These are phyloP conservation scores for Isatis tinctoria DNA, from an alignment of 345 rosid species.

Conservation along the genomic window DNA sequence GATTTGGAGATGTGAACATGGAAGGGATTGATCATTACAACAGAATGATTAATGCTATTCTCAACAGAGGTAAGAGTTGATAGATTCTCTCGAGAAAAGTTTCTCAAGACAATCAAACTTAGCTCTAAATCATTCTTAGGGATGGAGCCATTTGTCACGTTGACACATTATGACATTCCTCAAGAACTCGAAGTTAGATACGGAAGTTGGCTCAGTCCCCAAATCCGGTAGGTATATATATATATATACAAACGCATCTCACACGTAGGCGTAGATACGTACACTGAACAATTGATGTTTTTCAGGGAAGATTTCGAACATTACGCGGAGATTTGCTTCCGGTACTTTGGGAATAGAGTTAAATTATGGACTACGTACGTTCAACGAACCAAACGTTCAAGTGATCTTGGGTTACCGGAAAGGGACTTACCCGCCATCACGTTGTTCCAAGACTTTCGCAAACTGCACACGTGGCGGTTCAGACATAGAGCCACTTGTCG, in stretches of 20 bases:
- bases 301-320: slow-evolving; percentile 59
- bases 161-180: slow-evolving; percentile 71
- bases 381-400: slow-evolving; percentile 64
- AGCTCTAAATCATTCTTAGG: slow-evolving; percentile 38
- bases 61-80: slow-evolving; percentile 37
- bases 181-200: slow-evolving; percentile 73
- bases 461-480: slow-evolving; percentile 54
- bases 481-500: slow-evolving; percentile 46
- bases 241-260: not conserved
- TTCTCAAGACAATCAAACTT: not conserved
- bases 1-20: slow-evolving; percentile 58
- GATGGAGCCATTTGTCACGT: slow-evolving; percentile 66
- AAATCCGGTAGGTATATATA: slow-evolving; percentile 39
- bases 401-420: slow-evolving; percentile 42
- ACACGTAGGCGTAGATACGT: not conserved
- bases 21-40: slow-evolving; percentile 59
- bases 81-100: not conserved
- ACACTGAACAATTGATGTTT: not conserved
- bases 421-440: slow-evolving; percentile 59
- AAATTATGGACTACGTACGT: slow-evolving; percentile 57
- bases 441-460: slow-evolving; percentile 51
- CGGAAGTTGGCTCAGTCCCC: slow-evolving; percentile 61
- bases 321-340: slow-evolving; percentile 55
- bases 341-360: slow-evolving; percentile 52
- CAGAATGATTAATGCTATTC: slow-evolving; percentile 47